Percentiles rank a stretch among this genome's conserved stretches.
Evolutionary conservation across 306 rosid species (phyloP).

Genomic region (Mimosa bimucronata): DNA sequence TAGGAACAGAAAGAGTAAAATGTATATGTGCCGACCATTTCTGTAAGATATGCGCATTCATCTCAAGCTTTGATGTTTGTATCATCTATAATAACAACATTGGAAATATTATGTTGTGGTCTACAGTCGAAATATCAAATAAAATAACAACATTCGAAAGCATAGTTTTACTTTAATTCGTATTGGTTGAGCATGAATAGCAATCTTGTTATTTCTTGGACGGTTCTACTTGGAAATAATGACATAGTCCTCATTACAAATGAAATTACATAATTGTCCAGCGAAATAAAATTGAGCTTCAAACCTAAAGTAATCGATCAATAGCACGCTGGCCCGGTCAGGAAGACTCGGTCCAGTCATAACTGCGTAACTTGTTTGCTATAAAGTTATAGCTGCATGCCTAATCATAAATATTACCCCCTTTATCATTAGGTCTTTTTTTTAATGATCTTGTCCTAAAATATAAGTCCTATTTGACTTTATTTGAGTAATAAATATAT

Average conservation of each 20-base stretch:
- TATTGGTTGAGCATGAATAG: not conserved
- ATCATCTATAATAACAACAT: not conserved
- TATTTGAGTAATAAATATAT: no score
- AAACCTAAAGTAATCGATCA: not conserved
- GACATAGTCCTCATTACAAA: not conserved
- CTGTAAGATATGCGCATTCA: not conserved
- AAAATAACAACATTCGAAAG: no score
- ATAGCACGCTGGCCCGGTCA: slow-evolving; percentile 1
- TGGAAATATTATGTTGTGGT: not conserved
- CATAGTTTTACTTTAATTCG: not conserved
- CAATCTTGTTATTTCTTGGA: not conserved
- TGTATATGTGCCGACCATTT: not conserved
- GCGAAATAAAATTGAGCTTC: not conserved
- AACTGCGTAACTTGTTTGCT: not conserved
- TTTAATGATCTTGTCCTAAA: no score
- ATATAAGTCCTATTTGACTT: no score
- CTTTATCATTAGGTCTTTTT: no score
- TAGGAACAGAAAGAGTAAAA: no score
- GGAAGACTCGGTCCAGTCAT: slow-evolving; percentile 9
- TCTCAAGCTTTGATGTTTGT: not conserved
- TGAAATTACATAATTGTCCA: not conserved
- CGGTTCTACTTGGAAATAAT: no score
- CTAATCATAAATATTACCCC: slow-evolving; percentile 20
- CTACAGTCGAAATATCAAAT: no score
- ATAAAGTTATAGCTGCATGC: not conserved